Conservation (phyloP, 805 yeast genomes). For the Zygoascus bituminiphila region DNA sequence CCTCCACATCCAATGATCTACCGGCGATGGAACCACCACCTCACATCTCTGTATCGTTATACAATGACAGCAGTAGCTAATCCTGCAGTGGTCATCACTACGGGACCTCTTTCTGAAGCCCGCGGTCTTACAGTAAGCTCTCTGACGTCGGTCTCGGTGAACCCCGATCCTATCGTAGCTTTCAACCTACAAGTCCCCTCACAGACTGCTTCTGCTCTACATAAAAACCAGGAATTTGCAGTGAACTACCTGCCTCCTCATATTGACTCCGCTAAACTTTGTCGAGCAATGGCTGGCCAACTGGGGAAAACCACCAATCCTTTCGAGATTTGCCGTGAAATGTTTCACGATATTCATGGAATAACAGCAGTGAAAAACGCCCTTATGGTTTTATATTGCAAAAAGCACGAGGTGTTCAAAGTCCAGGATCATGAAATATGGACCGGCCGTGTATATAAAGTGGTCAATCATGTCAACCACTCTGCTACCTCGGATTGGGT, state of each 20-base stretch:
- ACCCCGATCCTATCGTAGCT: slow-evolving; percentile 70
- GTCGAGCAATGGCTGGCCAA: slow-evolving; percentile 57
- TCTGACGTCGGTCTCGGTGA: slow-evolving; percentile 69
- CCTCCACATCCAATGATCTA: not conserved
- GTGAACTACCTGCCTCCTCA: slow-evolving; percentile 68
- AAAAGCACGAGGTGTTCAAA: slow-evolving; percentile 16
- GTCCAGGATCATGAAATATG: slow-evolving; percentile 88
- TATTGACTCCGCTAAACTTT: slow-evolving; percentile 44
- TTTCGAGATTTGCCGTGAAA: slow-evolving; percentile 23
- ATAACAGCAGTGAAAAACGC: slow-evolving; percentile 25
- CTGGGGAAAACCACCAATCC: slow-evolving; percentile 32
- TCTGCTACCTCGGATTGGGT: slow-evolving; percentile 22
- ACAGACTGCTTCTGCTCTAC: slow-evolving; percentile 60
- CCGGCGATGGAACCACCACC: slow-evolving; percentile 1
- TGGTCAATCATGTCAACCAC: slow-evolving; percentile 4
- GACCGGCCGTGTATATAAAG: slow-evolving; percentile 60
- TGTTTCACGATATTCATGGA: slow-evolving; percentile 12
- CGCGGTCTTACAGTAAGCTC: slow-evolving; percentile 81
- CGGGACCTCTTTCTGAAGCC: slow-evolving; percentile 33
- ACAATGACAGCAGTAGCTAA: slow-evolving; percentile 41
- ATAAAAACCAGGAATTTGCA: slow-evolving; percentile 52
- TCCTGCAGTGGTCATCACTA: slow-evolving; percentile 53
- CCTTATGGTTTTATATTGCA: slow-evolving; percentile 24
- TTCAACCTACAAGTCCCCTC: slow-evolving; percentile 87
- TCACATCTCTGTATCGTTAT: slow-evolving; percentile 24